Evolutionary conservation across 1,284 basidiomycete species (phyloP).

Genomic region (Marasmius tenuissimus): DNA sequence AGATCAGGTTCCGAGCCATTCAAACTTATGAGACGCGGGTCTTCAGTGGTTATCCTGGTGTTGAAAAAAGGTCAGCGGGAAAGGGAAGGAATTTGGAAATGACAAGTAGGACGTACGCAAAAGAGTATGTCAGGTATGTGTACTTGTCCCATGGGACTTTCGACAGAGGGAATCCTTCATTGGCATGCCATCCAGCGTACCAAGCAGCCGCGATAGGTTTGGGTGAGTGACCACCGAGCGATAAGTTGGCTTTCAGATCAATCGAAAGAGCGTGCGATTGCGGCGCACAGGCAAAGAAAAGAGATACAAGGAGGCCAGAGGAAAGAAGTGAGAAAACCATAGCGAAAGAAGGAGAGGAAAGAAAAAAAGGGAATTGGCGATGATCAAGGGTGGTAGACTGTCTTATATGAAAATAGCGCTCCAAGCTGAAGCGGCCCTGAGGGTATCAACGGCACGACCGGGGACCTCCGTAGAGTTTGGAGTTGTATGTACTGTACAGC

Average conservation of each 20-base stretch:
- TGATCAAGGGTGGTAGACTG: too few species aligned
- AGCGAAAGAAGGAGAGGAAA: not conserved
- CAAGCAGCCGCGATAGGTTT: constrained; percentile 45
- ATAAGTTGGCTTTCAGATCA: not conserved
- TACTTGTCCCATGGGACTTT: constrained; percentile 58
- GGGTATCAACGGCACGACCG: too few species aligned
- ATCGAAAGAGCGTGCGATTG: not conserved
- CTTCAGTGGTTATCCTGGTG: constrained; percentile 42
- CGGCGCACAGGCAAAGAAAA: not conserved
- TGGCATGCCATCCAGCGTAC: constrained; percentile 57
- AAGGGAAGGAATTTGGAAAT: not conserved
- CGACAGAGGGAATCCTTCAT: constrained; percentile 34
- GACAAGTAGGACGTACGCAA: constrained; percentile 45
- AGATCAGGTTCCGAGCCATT: constrained; percentile 35
- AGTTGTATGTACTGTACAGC: too few species aligned
- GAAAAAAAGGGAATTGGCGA: too few species aligned
- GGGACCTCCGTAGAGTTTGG: too few species aligned
- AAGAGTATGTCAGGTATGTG: constrained; percentile 53
- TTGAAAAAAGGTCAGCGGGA: constrained; percentile 2
- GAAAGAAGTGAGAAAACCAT: not conserved
- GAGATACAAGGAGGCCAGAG: not conserved
- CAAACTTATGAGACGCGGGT: constrained; percentile 36
- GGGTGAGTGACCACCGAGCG: not conserved
- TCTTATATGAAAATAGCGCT: not conserved
- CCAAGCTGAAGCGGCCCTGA: not conserved